Percentiles rank a stretch among this genome's conserved stretches.
phyloP scores from a whole-genome alignment of 2,329 filamentous ascomycete species.

The Fusarium sp. region DNA sequence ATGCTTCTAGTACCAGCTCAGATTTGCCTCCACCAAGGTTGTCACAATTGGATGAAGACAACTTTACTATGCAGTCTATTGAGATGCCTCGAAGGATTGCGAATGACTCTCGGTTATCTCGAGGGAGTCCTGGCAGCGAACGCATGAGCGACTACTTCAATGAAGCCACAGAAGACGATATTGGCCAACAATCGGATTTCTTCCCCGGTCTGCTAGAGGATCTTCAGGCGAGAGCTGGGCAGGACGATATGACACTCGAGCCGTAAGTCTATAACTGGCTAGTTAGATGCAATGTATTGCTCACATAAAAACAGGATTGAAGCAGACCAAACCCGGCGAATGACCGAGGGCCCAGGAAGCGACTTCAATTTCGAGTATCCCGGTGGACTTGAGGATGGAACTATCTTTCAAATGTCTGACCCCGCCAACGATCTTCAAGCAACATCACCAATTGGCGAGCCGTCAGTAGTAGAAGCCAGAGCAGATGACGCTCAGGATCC shows the following conservation, averaged over 20 bases:
- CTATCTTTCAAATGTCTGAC: conserved; percentile 58
- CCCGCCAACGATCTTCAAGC: conserved; percentile 41
- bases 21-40: conserved; percentile 62
- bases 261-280: conserved; percentile 43
- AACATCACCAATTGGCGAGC: conserved; percentile 41
- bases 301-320: conserved; percentile 45
- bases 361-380: conserved; percentile 62
- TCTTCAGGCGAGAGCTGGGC: conserved; percentile 49
- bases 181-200: conserved; percentile 59
- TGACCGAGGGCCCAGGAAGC: conserved; percentile 55
- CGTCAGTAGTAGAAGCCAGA: conserved; percentile 28
- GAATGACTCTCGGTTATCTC: conserved; percentile 54
- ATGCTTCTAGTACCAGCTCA: conserved; percentile 62
- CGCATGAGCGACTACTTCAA: conserved; percentile 62
- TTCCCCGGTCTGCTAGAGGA: conserved; percentile 59
- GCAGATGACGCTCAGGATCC: conserved; percentile 26
- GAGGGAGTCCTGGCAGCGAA: conserved; percentile 62
- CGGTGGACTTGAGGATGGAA: conserved; percentile 57
- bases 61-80: conserved; percentile 66
- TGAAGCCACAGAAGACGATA: conserved; percentile 50
- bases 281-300: background rate
- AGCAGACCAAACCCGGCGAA: conserved; percentile 51
- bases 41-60: conserved; percentile 64
- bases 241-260: conserved; percentile 54
- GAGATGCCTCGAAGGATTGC: conserved; percentile 64